These are phyloP conservation scores for Gilbertella persicaria DNA, from an alignment of 371 early-diverging fungal species.

Conservation along the genomic window DNA sequence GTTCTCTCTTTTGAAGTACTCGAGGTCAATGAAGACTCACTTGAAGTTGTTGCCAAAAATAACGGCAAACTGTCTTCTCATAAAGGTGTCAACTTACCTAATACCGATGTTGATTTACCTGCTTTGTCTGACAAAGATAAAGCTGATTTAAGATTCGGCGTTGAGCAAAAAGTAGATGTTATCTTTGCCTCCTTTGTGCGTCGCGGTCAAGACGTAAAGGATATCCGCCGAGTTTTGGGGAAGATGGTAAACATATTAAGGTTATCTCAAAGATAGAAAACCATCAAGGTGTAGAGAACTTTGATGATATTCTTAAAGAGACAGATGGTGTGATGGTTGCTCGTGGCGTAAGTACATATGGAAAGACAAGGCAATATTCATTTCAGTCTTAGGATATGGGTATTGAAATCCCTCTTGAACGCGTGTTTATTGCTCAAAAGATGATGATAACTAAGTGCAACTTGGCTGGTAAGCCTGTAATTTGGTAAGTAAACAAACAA, in stretches of 20 bases:
- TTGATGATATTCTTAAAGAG: slow-evolving; percentile 93
- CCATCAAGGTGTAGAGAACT: slow-evolving; percentile 94
- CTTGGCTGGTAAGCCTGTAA: slow-evolving; percentile 93
- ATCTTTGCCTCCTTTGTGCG: slow-evolving; percentile 98
- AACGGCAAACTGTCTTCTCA: slow-evolving; percentile 73
- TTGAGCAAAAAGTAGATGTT: slow-evolving; percentile 93
- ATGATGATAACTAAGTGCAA: slow-evolving; percentile 96
- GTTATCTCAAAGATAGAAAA: slow-evolving; percentile 97
- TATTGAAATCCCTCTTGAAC: slow-evolving; percentile 93
- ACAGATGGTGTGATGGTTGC: slow-evolving; percentile 99
- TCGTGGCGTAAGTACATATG: slow-evolving; percentile 69
- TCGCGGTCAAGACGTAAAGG: slow-evolving; percentile 83
- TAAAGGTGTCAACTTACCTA: slow-evolving; percentile 93
- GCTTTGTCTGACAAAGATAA: slow-evolving; percentile 96
- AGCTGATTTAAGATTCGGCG: slow-evolving; percentile 88
- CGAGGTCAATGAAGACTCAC: slow-evolving; percentile 41
- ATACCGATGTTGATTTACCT: slow-evolving; percentile 85
- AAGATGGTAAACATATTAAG: slow-evolving; percentile 82
- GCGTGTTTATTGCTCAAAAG: slow-evolving; percentile 95
- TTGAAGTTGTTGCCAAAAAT: slow-evolving; percentile 77
- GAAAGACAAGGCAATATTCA: background rate
- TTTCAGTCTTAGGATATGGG: slow-evolving; percentile 77
- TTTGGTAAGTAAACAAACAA: slow-evolving; percentile 56
- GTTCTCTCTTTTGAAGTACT: slow-evolving; percentile 79
- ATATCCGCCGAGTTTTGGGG: slow-evolving; percentile 82